These are phyloP conservation scores for Aegle marmelos DNA, from an alignment of 345 rosid species.

Conservation along the genomic window DNA sequence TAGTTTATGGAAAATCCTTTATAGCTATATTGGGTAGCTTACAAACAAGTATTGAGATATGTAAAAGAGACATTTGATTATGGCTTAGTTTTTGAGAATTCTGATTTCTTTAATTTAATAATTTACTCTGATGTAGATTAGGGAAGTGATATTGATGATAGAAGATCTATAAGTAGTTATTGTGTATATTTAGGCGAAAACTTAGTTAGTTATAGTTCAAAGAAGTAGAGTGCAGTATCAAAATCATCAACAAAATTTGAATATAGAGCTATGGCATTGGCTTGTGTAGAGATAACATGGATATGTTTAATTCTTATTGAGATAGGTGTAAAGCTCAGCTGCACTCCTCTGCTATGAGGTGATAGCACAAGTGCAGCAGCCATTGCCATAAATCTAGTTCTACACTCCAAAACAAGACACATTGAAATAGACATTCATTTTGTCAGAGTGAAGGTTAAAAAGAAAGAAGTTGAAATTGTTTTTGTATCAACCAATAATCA, in stretches of 20 bases:
- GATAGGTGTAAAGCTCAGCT: too few species aligned
- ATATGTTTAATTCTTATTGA: too few species aligned
- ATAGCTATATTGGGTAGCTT: background rate
- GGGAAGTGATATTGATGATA: background rate
- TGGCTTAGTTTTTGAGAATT: rapidly evolving
- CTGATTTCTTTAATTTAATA: rapidly evolving
- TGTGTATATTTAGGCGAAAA: background rate
- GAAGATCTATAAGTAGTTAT: background rate
- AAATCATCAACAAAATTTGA: background rate
- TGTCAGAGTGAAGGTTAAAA: too few species aligned
- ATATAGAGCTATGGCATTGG: background rate
- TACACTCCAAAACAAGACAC: background rate
- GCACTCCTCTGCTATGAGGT: too few species aligned
- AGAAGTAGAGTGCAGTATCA: background rate
- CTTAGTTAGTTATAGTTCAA: background rate
- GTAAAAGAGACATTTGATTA: background rate
- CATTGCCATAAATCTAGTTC: background rate
- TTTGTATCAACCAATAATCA: too few species aligned
- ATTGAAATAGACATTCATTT: background rate
- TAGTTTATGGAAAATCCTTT: background rate
- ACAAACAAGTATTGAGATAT: background rate
- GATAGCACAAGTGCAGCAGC: background rate
- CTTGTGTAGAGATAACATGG: too few species aligned
- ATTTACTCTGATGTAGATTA: background rate
- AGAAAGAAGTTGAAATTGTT: too few species aligned